Conservation (phyloP, 805 yeast species). For the Debaryomyces castellii region DNA sequence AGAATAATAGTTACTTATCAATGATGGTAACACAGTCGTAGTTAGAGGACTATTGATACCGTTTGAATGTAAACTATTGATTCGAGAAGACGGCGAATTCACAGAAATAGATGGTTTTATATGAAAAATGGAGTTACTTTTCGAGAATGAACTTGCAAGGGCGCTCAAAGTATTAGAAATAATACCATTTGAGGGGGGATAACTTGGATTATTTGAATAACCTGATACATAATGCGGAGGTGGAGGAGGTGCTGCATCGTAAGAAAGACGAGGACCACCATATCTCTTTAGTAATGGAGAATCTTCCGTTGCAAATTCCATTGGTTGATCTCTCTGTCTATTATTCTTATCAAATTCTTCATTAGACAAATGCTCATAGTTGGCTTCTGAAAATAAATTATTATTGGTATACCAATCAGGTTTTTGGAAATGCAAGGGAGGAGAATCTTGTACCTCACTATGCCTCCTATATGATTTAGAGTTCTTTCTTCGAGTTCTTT, state of each 20-base stretch:
- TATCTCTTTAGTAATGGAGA: not conserved
- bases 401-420: constrained; percentile 40
- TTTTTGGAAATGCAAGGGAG: constrained; percentile 26
- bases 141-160: constrained; percentile 15
- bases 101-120: constrained; percentile 4
- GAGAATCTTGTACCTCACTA: not conserved
- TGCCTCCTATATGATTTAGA: not conserved
- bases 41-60: constrained; percentile 11
- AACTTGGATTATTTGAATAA: not conserved
- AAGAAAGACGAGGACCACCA: constrained; percentile 1
- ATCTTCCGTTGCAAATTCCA: not conserved
- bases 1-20: constrained; percentile 39
- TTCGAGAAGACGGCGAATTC: not conserved
- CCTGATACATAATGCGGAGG: constrained; percentile 10
- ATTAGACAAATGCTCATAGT: not conserved
- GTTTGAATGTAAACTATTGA: constrained; percentile 1
- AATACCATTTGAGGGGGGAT: not conserved
- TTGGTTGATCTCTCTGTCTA: not conserved
- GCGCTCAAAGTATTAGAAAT: constrained; percentile 18
- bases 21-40: constrained; percentile 40
- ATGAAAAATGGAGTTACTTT: constrained; percentile 3
- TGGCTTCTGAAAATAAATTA: not conserved
- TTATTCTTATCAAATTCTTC: not conserved
- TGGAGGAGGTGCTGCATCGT: constrained; percentile 11
- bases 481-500: not conserved